Evolutionary conservation across 768 basidiomycete genomes (phyloP).

Genomic region (Panellus pusillus): DNA sequence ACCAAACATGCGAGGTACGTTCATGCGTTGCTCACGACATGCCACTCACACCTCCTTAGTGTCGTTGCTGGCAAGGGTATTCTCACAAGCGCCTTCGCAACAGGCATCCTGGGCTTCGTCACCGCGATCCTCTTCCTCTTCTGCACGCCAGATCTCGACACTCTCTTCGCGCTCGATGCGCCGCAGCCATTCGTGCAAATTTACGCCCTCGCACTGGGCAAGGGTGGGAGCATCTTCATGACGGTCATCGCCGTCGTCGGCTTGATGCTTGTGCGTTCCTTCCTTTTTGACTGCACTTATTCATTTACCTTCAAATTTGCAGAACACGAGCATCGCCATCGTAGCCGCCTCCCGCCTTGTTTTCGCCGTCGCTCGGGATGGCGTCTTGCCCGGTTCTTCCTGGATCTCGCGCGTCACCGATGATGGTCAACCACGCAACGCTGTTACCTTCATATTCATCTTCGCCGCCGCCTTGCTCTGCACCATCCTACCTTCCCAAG

Average conservation of each 20-base stretch:
- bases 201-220: constrained; percentile 81
- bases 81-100: constrained; percentile 72
- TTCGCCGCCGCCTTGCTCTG: constrained; percentile 78
- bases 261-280: constrained; percentile 68
- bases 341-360: constrained; percentile 88
- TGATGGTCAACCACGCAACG: constrained; percentile 76
- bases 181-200: constrained; percentile 92
- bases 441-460: constrained; percentile 83
- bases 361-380: constrained; percentile 93
- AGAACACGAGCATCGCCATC: constrained; percentile 87
- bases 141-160: constrained; percentile 77
- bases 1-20: constrained; percentile 73
- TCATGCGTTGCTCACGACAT: constrained; percentile 1
- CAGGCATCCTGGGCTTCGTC: constrained; percentile 75
- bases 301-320: constrained; percentile 1
- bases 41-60: constrained; percentile 32
- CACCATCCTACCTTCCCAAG: constrained; percentile 85
- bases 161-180: constrained; percentile 71
- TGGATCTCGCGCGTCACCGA: constrained; percentile 81
- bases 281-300: background rate
- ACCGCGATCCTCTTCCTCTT: constrained; percentile 83
- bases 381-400: constrained; percentile 76
- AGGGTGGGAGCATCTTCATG: constrained; percentile 82
- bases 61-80: constrained; percentile 83
- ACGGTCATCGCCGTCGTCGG: constrained; percentile 80